A percentile compares a stretch with the other conserved stretches of the same genome.
Conservation (phyloP, 768 basidiomycete genomes). For the Hypholoma fasciculare region DNA sequence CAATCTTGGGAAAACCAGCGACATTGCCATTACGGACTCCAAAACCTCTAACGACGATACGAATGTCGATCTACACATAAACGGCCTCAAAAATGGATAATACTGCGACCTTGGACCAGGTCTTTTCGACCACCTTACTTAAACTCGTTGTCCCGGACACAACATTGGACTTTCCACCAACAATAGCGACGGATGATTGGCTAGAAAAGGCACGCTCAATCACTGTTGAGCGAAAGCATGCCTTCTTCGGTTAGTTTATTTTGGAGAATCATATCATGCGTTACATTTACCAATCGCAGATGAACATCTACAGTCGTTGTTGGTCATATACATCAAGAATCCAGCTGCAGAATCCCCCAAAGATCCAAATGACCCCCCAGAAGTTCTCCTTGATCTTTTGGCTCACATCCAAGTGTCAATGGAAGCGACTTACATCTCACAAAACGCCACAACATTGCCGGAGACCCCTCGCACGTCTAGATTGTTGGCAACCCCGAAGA, state of each 20-base stretch:
- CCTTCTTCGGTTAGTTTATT: constrained; percentile 68
- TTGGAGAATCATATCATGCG: constrained; percentile 5
- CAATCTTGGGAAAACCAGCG: no score
- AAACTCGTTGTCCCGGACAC: constrained; percentile 67
- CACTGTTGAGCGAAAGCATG: constrained; percentile 55
- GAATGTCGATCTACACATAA: background rate
- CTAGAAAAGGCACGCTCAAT: constrained; percentile 42
- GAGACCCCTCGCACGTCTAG: constrained; percentile 36
- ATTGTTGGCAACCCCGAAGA: constrained; percentile 53
- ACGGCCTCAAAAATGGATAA: background rate
- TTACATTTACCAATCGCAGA: constrained; percentile 38
- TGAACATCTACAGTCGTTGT: constrained; percentile 52
- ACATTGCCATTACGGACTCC: no score
- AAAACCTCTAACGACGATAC: background rate
- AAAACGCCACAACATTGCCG: constrained; percentile 31
- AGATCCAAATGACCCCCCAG: constrained; percentile 41
- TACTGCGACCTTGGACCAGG: constrained; percentile 49
- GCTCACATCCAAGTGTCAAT: constrained; percentile 75
- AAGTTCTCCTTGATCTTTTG: constrained; percentile 57
- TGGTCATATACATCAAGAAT: constrained; percentile 60
- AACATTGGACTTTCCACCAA: constrained; percentile 59
- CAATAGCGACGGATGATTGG: constrained; percentile 52
- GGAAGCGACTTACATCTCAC: constrained; percentile 79
- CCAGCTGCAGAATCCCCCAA: constrained; percentile 39
- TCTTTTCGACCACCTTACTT: constrained; percentile 60